Evolutionary conservation across 2,329 filamentous ascomycete species (phyloP).

Genomic region (Scorias spongiosa): DNA sequence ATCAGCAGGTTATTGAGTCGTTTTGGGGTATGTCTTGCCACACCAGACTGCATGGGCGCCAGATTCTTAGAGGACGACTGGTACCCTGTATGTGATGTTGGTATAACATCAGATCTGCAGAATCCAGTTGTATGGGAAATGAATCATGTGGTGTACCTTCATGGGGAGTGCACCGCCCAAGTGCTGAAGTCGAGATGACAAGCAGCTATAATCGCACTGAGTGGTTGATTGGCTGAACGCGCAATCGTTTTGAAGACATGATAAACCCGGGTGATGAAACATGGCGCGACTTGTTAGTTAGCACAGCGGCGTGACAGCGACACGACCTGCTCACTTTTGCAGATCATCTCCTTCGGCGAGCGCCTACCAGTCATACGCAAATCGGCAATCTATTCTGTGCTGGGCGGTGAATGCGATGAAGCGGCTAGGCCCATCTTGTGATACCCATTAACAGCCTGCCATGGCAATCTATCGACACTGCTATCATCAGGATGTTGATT

Average conservation of each 20-base stretch:
- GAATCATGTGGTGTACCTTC: constrained; percentile 32
- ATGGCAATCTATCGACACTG: no score
- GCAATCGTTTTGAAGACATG: constrained; percentile 30
- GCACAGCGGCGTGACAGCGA: constrained; percentile 30
- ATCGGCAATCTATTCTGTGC: background rate
- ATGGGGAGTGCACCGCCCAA: constrained; percentile 21
- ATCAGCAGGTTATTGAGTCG: constrained; percentile 28
- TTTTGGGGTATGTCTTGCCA: constrained; percentile 20
- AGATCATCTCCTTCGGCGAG: constrained; percentile 26
- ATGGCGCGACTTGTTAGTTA: constrained; percentile 23
- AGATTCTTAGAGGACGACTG: constrained; percentile 24
- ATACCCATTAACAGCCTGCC: no score
- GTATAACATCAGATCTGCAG: constrained; percentile 29
- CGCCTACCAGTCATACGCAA: constrained; percentile 25
- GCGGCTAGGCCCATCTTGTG: no score
- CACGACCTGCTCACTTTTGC: constrained; percentile 26
- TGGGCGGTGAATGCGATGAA: background rate
- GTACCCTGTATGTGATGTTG: constrained; percentile 27
- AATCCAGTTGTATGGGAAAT: constrained; percentile 30
- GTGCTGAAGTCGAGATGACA: constrained; percentile 25
- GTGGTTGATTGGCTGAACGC: constrained; percentile 14
- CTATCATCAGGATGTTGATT: no score
- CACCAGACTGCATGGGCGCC: constrained; percentile 29
- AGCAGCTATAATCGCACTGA: constrained; percentile 21
- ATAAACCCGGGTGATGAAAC: constrained; percentile 21